Evolutionary conservation across 108 stramenopile species (phyloP).

Genomic region (Asterionellopsis glacialis): DNA sequence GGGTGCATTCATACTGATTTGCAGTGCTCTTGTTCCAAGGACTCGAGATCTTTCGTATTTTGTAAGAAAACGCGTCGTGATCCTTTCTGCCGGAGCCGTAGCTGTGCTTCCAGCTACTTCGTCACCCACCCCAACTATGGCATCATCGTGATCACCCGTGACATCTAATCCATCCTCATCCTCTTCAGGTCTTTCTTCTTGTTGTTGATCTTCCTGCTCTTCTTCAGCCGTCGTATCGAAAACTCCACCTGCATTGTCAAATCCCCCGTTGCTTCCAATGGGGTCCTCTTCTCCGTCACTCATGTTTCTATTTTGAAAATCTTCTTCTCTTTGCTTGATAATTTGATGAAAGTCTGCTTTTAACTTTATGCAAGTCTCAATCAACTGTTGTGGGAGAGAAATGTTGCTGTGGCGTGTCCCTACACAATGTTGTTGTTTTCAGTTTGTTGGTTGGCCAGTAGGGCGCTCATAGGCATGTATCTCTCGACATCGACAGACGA

Average conservation of each 20-base stretch:
- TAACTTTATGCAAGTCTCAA: too few species aligned
- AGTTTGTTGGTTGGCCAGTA: too few species aligned
- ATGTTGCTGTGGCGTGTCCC: too few species aligned
- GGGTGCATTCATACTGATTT: constrained; percentile 98
- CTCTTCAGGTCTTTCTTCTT: constrained; percentile 38
- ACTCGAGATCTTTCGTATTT: constrained; percentile 98
- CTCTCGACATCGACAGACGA: too few species aligned
- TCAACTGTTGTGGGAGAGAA: too few species aligned
- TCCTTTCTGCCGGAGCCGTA: constrained; percentile 46
- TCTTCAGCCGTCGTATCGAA: constrained; percentile 31
- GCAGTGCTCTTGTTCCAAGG: constrained; percentile 97
- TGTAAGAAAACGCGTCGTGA: constrained; percentile 95
- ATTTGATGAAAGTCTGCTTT: too few species aligned
- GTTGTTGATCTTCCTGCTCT: constrained; percentile 15
- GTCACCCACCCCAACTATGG: constrained; percentile 37
- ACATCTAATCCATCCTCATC: constrained; percentile 60
- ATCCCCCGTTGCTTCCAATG: constrained; percentile 61
- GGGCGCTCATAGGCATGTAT: too few species aligned
- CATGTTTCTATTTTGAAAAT: constrained; percentile 30
- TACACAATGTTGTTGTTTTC: too few species aligned
- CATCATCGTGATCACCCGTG: constrained; percentile 66
- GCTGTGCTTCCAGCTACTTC: constrained; percentile 23
- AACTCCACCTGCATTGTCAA: constrained; percentile 75
- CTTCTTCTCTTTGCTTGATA: too few species aligned
- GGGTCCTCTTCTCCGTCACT: constrained; percentile 82